Conservation (phyloP, 108 stramenopile species). For the Nitzschia putrida region DNA sequence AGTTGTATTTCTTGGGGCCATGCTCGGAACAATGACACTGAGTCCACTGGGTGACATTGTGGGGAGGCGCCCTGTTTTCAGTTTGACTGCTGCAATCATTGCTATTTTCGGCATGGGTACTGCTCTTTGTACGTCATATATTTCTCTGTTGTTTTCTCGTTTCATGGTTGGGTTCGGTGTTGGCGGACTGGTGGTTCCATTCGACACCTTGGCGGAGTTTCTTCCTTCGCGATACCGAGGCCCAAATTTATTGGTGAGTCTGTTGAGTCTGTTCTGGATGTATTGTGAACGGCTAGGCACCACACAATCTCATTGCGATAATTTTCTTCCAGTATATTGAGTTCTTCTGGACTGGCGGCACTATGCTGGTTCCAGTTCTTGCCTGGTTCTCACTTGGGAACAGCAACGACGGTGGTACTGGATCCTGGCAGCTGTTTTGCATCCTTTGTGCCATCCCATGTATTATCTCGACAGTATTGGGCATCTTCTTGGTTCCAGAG, state of each 20-base stretch:
- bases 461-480: conserved; percentile 43
- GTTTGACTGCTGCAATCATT: conserved; percentile 46
- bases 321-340: conserved; percentile 38
- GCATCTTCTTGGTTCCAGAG: conserved; percentile 58
- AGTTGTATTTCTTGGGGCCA: conserved; percentile 66
- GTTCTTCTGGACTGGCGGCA: conserved; percentile 72
- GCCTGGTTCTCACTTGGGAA: conserved; percentile 56
- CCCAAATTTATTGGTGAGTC: conserved; percentile 32
- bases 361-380: conserved; percentile 56
- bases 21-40: conserved; percentile 61
- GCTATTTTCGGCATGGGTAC: conserved; percentile 57
- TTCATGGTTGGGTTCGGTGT: conserved; percentile 77
- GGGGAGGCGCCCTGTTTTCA: conserved; percentile 65
- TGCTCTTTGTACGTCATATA: conserved; percentile 50
- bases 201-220: conserved; percentile 42
- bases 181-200: conserved; percentile 65
- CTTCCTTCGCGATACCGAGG: conserved; percentile 52
- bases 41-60: conserved; percentile 63
- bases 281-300: no score
- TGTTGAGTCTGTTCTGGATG: not conserved
- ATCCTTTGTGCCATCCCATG: conserved; percentile 62
- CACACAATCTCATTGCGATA: not conserved
- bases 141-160: conserved; percentile 42
- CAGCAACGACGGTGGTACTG: conserved; percentile 5
- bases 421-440: conserved; percentile 68